Evolutionary conservation across 257 asterid genomes (phyloP), one percentile per base, ranked within the genome.

Genomic region (Marsdenia floribunda): DNA sequence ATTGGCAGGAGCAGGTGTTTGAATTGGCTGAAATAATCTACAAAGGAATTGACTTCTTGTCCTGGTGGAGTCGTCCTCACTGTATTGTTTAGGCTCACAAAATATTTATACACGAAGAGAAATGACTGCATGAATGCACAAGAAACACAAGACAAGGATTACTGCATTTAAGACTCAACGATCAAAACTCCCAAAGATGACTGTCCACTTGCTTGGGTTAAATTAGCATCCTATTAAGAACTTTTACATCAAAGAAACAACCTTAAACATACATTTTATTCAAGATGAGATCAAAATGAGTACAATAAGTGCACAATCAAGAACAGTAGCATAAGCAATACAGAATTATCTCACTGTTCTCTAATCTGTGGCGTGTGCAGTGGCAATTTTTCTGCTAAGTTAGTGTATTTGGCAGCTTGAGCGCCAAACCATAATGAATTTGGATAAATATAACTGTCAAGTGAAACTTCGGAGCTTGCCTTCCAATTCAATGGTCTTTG

Each of bases 1-100:
- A 95, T 89, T 68, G 99, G 99, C 69, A 95, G 87, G 68, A 92
- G 96, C 85, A 94, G 85, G 74, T 90, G 97, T 86, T 88, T 93
- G 88, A 88, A 93, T 82, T 82, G 90, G 58, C 85, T 75, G 73
- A 88, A 91, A 68, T 89, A 65, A 72, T 85, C 88, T 44, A 82
- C 86, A 47, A 82, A 81, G 18, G 92, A 86, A 78, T 77, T 76
- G 60, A 72, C 83, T 79, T 87, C 93, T 22, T 92, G 81, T 76
- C 81, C 89, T 47, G 76, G 77, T 22, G 96, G 80, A 60, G 75
- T 81, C 46, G 88, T 86, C 79, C 84, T 88, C 55, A 82, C 98
- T 91, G 92, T 68, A 79, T 68, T 52, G 24, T 16, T 44, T 9
- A 67, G 75, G 70, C 69, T 33, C 63, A 77, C 70, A 73, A 49